Base-by-base conservation (phyloP, 148 eudicot genomes). In the Chenopodium formosanum region DNA sequence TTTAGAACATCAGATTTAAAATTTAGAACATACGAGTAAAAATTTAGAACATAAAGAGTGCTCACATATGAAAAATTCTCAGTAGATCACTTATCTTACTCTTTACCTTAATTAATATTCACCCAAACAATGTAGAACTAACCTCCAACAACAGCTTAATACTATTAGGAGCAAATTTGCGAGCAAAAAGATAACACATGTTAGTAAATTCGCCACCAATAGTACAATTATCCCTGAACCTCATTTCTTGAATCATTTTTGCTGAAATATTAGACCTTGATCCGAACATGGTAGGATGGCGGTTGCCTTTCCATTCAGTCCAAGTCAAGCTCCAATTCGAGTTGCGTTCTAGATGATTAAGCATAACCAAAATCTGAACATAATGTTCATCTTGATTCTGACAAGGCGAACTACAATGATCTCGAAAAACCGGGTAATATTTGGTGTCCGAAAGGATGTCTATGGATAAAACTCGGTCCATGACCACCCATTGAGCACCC, bases 401-500 rank as follows among this genome's bases (percentile, higher is more conserved):
- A 50, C 77, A 74, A 14, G 77, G 77, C 77, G 62, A 74, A 25
- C 77, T 79, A 37, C 81, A 79, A 34, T 69, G 60, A 7, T 29
- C 72, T 11, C 81, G 27, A 79, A 79, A 79, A 0, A 79, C 74
- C 5, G 81, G 47, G 62, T 68, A 70, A n/a, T 69, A 79, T 37
- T 22, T 48, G 23, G 29, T 60, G 66, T 79, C 81, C 20, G 81
- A 52, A 4, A 79, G n/a, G 27, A 79, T 73, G 19, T 79, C 67
- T 4, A 79, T 9, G 11, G 81, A 71, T 22, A 70, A 23, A 34
- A 68, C 81, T 0, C 81, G 63, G 11, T 79, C 75, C 81, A 79
- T 70, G 4, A 68, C 67, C 4, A 79, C 72, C 81, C 81, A 79
- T 79, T 79, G 81, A 11, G 81, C 44, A 71, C 81, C 81, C 72